Base-by-base conservation (phyloP, 1,284 basidiomycete species). In the Porogramme epimiltina region DNA sequence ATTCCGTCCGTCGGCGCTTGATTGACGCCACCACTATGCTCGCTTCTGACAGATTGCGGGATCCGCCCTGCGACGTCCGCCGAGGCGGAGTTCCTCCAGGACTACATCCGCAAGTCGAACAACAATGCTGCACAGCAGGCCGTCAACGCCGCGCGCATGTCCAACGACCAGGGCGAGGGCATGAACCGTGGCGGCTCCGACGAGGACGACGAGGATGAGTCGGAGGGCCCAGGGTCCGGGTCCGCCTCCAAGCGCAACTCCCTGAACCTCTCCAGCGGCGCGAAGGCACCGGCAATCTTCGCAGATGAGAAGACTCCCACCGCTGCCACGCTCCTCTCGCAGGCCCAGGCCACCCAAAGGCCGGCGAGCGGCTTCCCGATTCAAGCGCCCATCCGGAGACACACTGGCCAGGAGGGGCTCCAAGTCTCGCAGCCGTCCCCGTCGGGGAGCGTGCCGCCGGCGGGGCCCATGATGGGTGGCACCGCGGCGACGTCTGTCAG, bases 21-120 rank as follows among this genome's bases (percentile, higher is more conserved):
- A 69, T 71, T 69, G 52, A 67, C 71, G 55, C 65, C 62, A 67
- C 63, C 25, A 37, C 34, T 47, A 9, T 45, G 22, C 36, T 31
- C 28, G 28, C 42, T 26, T 50, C 62, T 61, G 54, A 54, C 68
- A 93, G 90, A 93, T 81, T 93, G 90, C 74, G 90, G 91, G 60
- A 91, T 95, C 60, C 85, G 91, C 61, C 92, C 93, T 47, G 87
- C 90, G 18, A 92, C 91, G 38, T 84, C 87, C 57, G 84, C 89
- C 46, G 93, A 95, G 76, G 91, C 91, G 54, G 90, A 93, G 70
- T 91, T 89, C 75, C 79, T 95, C 31, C 92, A 94, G 69, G 88
- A 91, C 59, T 95, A 93, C 70, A 91, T 93, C 59, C 87, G 88
- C 63, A 90, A 90, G 68, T 89, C 90, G 6, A 92, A 93, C 75